phyloP scores from a whole-genome alignment of 768 basidiomycete genomes.

The Xerocomus potaroensis region DNA sequence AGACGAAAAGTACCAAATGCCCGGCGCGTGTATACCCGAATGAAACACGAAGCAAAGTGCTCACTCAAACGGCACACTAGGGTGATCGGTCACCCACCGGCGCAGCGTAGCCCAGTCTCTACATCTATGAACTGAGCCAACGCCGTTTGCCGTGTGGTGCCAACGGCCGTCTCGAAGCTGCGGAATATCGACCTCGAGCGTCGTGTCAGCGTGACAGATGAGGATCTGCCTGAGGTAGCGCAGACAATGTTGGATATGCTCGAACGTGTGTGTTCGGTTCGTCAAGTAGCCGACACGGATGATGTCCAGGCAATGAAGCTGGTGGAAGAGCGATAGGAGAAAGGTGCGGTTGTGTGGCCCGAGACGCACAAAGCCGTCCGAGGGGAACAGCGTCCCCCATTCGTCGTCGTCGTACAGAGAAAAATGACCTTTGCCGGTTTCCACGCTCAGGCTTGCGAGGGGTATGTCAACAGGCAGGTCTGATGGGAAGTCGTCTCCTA shows the following conservation, averaged over 20 bases:
- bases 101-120: constrained; percentile 33
- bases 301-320: constrained; percentile 44
- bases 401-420: constrained; percentile 32
- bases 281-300: constrained; percentile 30
- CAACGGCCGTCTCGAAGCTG: constrained; percentile 20
- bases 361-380: constrained; percentile 32
- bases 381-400: constrained; percentile 33
- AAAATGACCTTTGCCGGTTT: constrained; percentile 24
- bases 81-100: constrained; percentile 25
- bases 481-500: constrained; percentile 30
- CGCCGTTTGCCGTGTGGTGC: constrained; percentile 28
- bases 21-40: neutral
- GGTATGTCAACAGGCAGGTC: constrained; percentile 31
- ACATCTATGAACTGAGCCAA: constrained; percentile 30
- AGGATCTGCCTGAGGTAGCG: constrained; percentile 38
- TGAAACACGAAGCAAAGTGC: neutral
- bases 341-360: constrained; percentile 33
- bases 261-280: constrained; percentile 19
- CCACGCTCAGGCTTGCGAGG: constrained; percentile 25
- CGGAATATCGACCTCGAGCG: constrained; percentile 33
- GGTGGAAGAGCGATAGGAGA: constrained; percentile 41
- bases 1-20: too few species aligned
- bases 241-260: constrained; percentile 36
- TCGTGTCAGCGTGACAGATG: constrained; percentile 37
- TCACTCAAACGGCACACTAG: constrained; percentile 23